Evolutionary conservation across 805 yeast species (phyloP).

Genomic region (Candida ascalaphidarum): DNA sequence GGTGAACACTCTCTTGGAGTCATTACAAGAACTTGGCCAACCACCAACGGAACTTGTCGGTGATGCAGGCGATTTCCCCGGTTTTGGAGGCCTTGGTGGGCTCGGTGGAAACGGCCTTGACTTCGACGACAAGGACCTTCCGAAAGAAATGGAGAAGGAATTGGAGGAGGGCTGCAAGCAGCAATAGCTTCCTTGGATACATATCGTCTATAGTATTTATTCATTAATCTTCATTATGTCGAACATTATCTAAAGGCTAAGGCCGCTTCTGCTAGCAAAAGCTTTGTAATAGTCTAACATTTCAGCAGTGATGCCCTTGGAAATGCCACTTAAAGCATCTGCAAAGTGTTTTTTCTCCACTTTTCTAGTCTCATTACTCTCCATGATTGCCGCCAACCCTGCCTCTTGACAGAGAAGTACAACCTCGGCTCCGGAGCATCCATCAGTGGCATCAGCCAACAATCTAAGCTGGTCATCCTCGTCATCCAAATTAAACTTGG

Average conservation of each 20-base stretch:
- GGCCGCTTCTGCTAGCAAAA: conserved; percentile 37
- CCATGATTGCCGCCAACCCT: conserved; percentile 90
- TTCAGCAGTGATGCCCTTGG: conserved; percentile 75
- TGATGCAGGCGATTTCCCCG: conserved; percentile 40
- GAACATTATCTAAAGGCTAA: conserved; percentile 8
- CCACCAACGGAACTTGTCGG: conserved; percentile 75
- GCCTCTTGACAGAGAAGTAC: conserved; percentile 91
- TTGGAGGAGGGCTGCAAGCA: conserved; percentile 54
- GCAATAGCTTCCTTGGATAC: too few species aligned
- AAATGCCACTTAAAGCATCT: conserved; percentile 57
- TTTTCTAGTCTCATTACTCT: conserved; percentile 41
- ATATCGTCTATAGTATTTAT: too few species aligned
- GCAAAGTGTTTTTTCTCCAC: conserved; percentile 66
- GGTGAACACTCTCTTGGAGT: conserved; percentile 53
- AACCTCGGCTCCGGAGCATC: conserved; percentile 96
- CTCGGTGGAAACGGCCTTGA: conserved; percentile 35
- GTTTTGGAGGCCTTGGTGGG: conserved; percentile 33
- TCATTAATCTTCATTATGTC: too few species aligned
- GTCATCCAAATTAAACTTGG: conserved; percentile 46
- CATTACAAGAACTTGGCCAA: conserved; percentile 67
- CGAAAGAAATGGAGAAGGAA: conserved; percentile 42
- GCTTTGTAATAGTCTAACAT: conserved; percentile 71
- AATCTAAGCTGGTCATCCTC: conserved; percentile 24
- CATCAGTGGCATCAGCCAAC: conserved; percentile 64
- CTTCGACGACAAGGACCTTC: conserved; percentile 44